Evolutionary conservation across 495 filamentous ascomycete species (phyloP), one percentile per base, ranked within the genome.

Genomic region (Xylaria acuta): DNA sequence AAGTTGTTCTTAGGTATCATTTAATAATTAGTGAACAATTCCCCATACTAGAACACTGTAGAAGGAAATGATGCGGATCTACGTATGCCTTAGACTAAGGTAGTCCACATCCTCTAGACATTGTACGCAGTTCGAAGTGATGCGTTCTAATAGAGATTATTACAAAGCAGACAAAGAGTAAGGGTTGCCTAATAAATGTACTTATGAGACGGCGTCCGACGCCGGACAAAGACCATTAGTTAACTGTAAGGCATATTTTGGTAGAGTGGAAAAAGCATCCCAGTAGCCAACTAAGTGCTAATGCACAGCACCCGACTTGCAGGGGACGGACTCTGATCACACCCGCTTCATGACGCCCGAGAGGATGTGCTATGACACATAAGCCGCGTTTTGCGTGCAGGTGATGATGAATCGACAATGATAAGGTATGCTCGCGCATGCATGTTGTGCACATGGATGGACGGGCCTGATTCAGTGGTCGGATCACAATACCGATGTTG

Each of bases 321-420:
- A 68, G 51, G 41, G 43, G 63, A 47, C 63, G 34, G 63, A 22
- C 22, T 66, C 30, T 30, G 18, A 64, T 30, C 3, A 56, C 14
- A 5, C 14, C 53, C 53, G 53, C 53, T 32, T 56, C 27, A 51
- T 67, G 47, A 67, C 32, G 34, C 47, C 12, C 18, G 1, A 34
- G 30, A 65, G 27, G 4, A n/a, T 8, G 63, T 32, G 25, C 40
- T 65, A 45, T 43, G 63, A 32, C 34, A 54, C 27, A 38, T 62
- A 62, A 43, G 38, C 67, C 49, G 47, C 32, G 65, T 16, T 54
- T 54, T 18, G 47, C 43, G 25, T 34, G 67, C 25, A 60, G 36
- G 27, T 47, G 53, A 59, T 69, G 53, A 69, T 69, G 38, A 69
- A 25, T 69, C 53, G 14, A 68, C 36, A 27, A 3, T 45, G 38